Percentiles rank a stretch among this genome's conserved stretches.
Conservation (phyloP, 2,329 filamentous ascomycete genomes). For the Ophiocordyceps camponoti-floridani region DNA sequence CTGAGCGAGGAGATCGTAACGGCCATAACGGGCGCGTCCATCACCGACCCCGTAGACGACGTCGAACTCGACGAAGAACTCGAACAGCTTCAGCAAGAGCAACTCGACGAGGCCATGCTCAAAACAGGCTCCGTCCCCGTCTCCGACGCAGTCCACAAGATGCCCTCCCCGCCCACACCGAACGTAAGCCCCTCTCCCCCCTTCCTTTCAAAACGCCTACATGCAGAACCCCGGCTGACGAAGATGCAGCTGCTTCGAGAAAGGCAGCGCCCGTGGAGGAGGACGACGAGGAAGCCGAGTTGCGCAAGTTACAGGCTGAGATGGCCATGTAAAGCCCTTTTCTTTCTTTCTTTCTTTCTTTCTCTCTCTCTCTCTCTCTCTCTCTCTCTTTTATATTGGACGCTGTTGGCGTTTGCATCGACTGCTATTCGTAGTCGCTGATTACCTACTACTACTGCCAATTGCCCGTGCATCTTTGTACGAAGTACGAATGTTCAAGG, state of each 20-base stretch:
- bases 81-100: constrained; percentile 75
- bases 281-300: constrained; percentile 90
- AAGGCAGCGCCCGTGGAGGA: constrained; percentile 36
- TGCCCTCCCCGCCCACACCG: constrained; percentile 58
- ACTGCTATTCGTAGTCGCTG: constrained; percentile 4
- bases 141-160: constrained; percentile 53
- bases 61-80: constrained; percentile 73
- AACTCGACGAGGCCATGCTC: constrained; percentile 85
- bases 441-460: no score
- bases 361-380: no score
- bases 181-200: constrained; percentile 41
- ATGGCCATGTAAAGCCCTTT: constrained; percentile 67
- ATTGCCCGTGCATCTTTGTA: no score
- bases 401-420: constrained; percentile 6
- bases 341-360: neutral
- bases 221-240: no score
- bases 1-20: constrained; percentile 85
- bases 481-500: no score
- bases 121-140: constrained; percentile 75
- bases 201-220: no score
- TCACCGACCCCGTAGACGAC: constrained; percentile 62
- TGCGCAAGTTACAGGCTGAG: constrained; percentile 83
- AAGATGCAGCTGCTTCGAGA: constrained; percentile 15
- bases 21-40: constrained; percentile 57
- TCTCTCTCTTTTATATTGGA: no score